phyloP scores from a whole-genome alignment of 441 rosid genomes.

The Manihot esculenta region DNA sequence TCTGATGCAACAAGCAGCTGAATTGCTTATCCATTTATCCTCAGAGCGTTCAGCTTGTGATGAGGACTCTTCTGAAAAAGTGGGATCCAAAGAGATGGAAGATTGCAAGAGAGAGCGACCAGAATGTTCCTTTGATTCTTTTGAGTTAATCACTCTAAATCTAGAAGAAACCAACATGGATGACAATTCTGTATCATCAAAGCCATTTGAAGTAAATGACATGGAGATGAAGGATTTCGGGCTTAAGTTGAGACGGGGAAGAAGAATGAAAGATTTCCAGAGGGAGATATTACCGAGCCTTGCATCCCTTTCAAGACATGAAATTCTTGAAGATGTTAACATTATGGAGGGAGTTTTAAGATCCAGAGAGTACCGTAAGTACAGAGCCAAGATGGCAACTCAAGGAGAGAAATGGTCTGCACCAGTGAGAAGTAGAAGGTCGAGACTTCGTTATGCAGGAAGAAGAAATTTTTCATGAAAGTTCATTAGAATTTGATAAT shows the following conservation, averaged over 20 bases:
- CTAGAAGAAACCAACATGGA: conserved; percentile 49
- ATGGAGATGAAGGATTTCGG: conserved; percentile 47
- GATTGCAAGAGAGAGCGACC: conserved; percentile 30
- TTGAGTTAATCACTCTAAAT: conserved; percentile 51
- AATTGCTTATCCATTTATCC: conserved; percentile 53
- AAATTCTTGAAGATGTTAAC: conserved; percentile 70
- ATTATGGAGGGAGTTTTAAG: conserved; percentile 71
- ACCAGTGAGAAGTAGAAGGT: conserved; percentile 39
- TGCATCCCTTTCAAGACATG: conserved; percentile 62
- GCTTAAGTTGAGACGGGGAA: conserved; percentile 64
- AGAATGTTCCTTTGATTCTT: conserved; percentile 54
- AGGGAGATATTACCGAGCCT: conserved; percentile 71
- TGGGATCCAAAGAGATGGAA: conserved; percentile 28
- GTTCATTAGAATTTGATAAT: conserved; percentile 12
- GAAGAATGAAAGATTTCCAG: conserved; percentile 84
- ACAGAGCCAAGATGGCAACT: conserved; percentile 43
- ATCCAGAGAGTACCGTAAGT: conserved; percentile 73
- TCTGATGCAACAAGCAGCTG: conserved; percentile 56
- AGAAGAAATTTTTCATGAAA: conserved; percentile 28
- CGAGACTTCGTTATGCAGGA: conserved; percentile 30
- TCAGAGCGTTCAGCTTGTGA: conserved; percentile 23
- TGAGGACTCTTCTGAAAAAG: conserved; percentile 32
- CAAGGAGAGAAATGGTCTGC: conserved; percentile 34
- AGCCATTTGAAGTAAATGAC: conserved; percentile 40
- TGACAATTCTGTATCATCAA: conserved; percentile 52